Evolutionary conservation across 768 basidiomycete genomes (phyloP), one percentile per base, ranked within the genome.

Genomic region (Lanmaoa rubissima): DNA sequence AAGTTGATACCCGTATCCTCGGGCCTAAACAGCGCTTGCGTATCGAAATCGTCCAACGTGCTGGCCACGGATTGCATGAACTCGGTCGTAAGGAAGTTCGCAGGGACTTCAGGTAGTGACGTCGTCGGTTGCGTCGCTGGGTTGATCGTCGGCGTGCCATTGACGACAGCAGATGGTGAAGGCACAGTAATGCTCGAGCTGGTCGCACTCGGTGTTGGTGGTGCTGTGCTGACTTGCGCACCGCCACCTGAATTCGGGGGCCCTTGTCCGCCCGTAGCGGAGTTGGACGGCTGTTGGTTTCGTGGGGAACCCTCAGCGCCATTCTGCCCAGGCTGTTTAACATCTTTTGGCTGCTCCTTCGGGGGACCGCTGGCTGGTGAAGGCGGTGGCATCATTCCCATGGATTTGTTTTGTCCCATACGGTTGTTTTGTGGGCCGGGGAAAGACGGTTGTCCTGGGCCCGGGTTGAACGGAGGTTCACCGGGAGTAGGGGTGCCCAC

Each of bases 1-100:
- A 88, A 87, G 64, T 86, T 83, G 66, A 87, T 71, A 0, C 58
- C 58, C 55, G 81, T 75, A 2, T 76, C 77, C 48, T 79, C 76
- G n/a, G 70, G 61, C 45, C 75, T 68, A 65, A 83, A 82, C 41
- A 83, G 54, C 14, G 65, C 58, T 31, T 64, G 63, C 6, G 65
- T 24, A 32, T 74, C 75, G 44, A 76, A 73, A 42, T 73, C 70
- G 26, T 79, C 80, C 65, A 82, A 56, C 26, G 73, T 67, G 46
- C 54, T 70, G 21, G 72, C 71, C 11, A 78, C 71, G 13, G 72
- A 76, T 58, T 77, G 73, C 55, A 84, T 79, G 50, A 83, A 82
- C 34, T 82, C 82, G 17, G 51, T 40, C 21, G 63, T 64, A 39
- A 64, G 51, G 36, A 61, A 68, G 32, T 28, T 65, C 3, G 58